Conservation (phyloP, 805 yeast genomes). For the Zygosaccharomyces pseudorouxii region DNA sequence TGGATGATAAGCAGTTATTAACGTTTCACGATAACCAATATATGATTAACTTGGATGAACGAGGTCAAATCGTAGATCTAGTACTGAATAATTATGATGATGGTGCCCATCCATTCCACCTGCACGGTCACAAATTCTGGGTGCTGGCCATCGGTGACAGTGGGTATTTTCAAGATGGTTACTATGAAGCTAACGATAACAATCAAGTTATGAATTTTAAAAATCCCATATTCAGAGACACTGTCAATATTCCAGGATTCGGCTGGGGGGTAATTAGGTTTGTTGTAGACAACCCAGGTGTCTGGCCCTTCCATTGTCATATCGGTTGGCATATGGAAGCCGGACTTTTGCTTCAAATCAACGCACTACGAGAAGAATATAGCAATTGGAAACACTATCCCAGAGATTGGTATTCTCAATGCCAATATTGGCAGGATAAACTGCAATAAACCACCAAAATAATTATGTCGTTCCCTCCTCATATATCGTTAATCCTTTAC, state of each 20-base stretch:
- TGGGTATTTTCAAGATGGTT: conserved; percentile 23
- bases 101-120: conserved; percentile 60
- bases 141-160: conserved; percentile 22
- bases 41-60: conserved; percentile 22
- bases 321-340: conserved; percentile 66
- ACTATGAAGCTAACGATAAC: conserved; percentile 39
- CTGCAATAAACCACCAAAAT: neutral
- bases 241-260: conserved; percentile 52
- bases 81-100: conserved; percentile 65
- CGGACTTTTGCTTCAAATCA: conserved; percentile 42
- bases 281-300: conserved; percentile 70
- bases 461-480: too few species aligned
- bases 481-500: too few species aligned
- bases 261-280: conserved; percentile 57
- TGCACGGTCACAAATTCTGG: conserved; percentile 46
- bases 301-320: conserved; percentile 83
- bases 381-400: conserved; percentile 25
- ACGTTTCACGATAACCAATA: conserved; percentile 17
- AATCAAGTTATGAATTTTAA: conserved; percentile 39
- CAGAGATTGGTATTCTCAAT: conserved; percentile 23
- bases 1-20: conserved; percentile 13
- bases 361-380: conserved; percentile 22
- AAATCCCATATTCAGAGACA: conserved; percentile 54
- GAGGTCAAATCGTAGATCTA: conserved; percentile 48
- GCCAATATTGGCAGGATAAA: conserved; percentile 15